phyloP scores from a whole-genome alignment of 2,329 filamentous ascomycete species.

The Trichoderma brevicompactum region DNA sequence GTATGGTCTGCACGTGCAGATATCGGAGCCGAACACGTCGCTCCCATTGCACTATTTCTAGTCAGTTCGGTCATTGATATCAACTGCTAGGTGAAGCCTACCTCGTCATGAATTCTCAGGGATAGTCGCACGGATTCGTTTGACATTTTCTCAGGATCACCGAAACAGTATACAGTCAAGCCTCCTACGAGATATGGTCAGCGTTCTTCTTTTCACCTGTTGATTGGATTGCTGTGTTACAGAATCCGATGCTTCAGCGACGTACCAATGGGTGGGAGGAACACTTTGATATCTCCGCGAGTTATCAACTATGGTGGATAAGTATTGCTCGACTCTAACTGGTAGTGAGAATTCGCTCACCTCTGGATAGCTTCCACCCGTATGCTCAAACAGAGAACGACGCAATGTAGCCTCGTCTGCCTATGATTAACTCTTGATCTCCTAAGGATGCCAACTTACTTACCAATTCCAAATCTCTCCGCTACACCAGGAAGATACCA shows the following conservation, averaged over 20 bases:
- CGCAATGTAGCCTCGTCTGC: slow-evolving; percentile 83
- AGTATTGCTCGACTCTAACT: slow-evolving; percentile 28
- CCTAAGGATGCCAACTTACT: slow-evolving; percentile 33
- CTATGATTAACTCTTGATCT: slow-evolving; percentile 35
- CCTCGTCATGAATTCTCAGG: slow-evolving; percentile 76
- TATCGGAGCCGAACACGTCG: slow-evolving; percentile 97
- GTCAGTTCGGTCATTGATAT: slow-evolving; percentile 27
- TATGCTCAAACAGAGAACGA: slow-evolving; percentile 89
- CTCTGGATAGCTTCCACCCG: slow-evolving; percentile 94
- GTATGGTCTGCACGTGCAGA: slow-evolving; percentile 95
- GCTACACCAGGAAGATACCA: slow-evolving; percentile 89
- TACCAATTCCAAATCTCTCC: slow-evolving; percentile 87
- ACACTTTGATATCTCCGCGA: slow-evolving; percentile 90
- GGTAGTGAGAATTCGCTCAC: slow-evolving; percentile 39
- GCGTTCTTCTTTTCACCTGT: background rate
- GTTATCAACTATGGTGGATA: slow-evolving; percentile 71
- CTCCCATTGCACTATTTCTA: slow-evolving; percentile 78
- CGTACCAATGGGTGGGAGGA: slow-evolving; percentile 86
- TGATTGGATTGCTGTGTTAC: too few relatives aligned
- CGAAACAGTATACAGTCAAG: slow-evolving; percentile 95
- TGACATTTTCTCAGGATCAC: slow-evolving; percentile 91
- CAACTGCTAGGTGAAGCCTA: slow-evolving; percentile 36
- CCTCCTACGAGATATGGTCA: slow-evolving; percentile 58
- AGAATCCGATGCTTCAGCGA: background rate
- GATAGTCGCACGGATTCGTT: slow-evolving; percentile 81